Evolutionary conservation across 2,329 filamentous ascomycete species (phyloP).

Genomic region (Mycocentrospora acerina): DNA sequence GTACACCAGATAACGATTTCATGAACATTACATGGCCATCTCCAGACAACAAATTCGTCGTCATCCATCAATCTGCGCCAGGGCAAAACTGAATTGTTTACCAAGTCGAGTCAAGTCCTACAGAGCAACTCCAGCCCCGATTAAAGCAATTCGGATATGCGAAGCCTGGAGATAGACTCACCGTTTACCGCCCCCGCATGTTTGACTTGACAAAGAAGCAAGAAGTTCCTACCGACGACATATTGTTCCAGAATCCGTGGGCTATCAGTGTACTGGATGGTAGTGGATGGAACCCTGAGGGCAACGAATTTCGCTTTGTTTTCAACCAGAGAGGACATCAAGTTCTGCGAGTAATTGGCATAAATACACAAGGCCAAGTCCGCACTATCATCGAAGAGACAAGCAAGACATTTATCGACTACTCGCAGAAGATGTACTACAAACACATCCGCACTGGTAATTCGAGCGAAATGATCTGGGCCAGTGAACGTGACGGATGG

Average conservation of each 20-base stretch:
- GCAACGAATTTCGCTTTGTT: constrained; percentile 25
- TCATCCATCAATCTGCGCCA: constrained; percentile 19
- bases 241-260: constrained; percentile 22
- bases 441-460: constrained; percentile 8
- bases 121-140: constrained; percentile 19
- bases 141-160: constrained; percentile 18
- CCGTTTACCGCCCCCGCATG: constrained; percentile 20
- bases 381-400: constrained; percentile 24
- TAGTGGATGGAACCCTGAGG: constrained; percentile 22
- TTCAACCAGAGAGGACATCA: constrained; percentile 28
- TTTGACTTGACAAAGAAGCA: constrained; percentile 17
- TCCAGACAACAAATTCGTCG: constrained; percentile 18
- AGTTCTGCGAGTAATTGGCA: constrained; percentile 22
- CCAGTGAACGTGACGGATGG: constrained; percentile 29
- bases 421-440: constrained; percentile 18
- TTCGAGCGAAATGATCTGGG: constrained; percentile 25
- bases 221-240: constrained; percentile 18
- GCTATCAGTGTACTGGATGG: constrained; percentile 9
- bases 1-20: constrained; percentile 19
- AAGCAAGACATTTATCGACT: constrained; percentile 27
- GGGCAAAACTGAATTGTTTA: constrained; percentile 21
- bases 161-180: constrained; percentile 23
- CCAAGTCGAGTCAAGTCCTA: constrained; percentile 21
- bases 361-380: constrained; percentile 20
- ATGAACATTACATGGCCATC: constrained; percentile 16